Evolutionary conservation across 768 basidiomycete genomes (phyloP), one percentile per base, ranked within the genome.

Genomic region (Ephemerocybe angulata): DNA sequence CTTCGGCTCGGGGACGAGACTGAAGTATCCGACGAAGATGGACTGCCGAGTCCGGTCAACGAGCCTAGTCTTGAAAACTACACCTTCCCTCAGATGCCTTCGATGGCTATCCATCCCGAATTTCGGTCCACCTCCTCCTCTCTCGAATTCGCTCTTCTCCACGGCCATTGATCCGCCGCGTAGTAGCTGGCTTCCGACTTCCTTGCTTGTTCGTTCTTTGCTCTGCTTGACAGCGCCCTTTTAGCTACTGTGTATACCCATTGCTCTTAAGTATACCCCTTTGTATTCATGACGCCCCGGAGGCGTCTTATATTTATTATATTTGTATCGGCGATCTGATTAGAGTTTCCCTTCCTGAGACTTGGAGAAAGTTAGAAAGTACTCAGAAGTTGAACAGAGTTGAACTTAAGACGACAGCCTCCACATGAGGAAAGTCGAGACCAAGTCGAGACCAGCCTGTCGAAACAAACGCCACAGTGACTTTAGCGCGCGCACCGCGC

Each of bases 1-100:
- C 66, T 69, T 40, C 69, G 67, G 5, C 74, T 89, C 31, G 87
- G 86, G 13, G 77, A 73, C 21, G 87, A 81, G 55, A 85, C 79
- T 46, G 83, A 79, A 17, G 74, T 12, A 4, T 42, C 48, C n/a
- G 55, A 56, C 30, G 27, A 41, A 6, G 55, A 50, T 10, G 21
- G n/a, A 5, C n/a, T 12, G 43, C 7, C 11, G 21, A 42, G 21
- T 7, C 19, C 46, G n/a, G 30, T 13, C 5, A 50, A 31, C 48
- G 28, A 50, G 19, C 10, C 25, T 3, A 28, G 28, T 5, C 46
- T 17, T 5, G 15, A 48, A 21, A 25, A 28, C 22, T 30, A 15
- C 28, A 19, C 19, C 19, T 48, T 48, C 46, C 46, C 46, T 11
- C 25, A 17, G 19, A 44, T 44, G 42, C 42, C 46, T 11, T 48